Evolutionary conservation across 1,139 yeast species (phyloP).

Genomic region (Debaryomyces fabryi): DNA sequence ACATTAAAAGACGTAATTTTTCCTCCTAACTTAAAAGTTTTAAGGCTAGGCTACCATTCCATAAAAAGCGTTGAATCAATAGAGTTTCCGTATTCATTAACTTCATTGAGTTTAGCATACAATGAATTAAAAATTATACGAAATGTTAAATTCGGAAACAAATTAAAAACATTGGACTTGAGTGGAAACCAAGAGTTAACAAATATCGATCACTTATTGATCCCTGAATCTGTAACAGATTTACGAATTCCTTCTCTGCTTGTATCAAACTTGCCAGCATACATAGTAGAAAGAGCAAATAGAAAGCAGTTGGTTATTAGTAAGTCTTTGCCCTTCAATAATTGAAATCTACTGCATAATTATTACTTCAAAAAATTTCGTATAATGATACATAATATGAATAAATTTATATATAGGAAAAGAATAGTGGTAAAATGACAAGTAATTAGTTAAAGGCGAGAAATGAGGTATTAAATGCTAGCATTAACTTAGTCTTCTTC

Average conservation of each 20-base stretch:
- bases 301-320: conserved; percentile 33
- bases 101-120: conserved; percentile 38
- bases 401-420: conserved; percentile 12
- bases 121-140: conserved; percentile 44
- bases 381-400: conserved; percentile 11
- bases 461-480: conserved; percentile 2
- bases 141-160: conserved; percentile 40
- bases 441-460: conserved; percentile 6
- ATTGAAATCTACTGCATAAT: conserved; percentile 8
- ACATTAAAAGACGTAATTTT: conserved; percentile 47
- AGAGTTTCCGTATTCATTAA: conserved; percentile 41
- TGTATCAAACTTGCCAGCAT: conserved; percentile 40
- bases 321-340: conserved; percentile 28
- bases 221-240: conserved; percentile 43
- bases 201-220: conserved; percentile 39
- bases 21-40: conserved; percentile 39
- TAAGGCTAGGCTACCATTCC: conserved; percentile 45
- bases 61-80: conserved; percentile 42
- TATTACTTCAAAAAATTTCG: conserved; percentile 6
- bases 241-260: conserved; percentile 41
- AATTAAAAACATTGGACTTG: conserved; percentile 38
- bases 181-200: conserved; percentile 48
- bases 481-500: conserved; percentile 25
- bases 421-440: conserved; percentile 8
- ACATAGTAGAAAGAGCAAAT: conserved; percentile 47